Percentiles rank a stretch among this genome's conserved stretches.
Evolutionary conservation across 768 basidiomycete genomes (phyloP).

Genomic region (Amanita rubescens): DNA sequence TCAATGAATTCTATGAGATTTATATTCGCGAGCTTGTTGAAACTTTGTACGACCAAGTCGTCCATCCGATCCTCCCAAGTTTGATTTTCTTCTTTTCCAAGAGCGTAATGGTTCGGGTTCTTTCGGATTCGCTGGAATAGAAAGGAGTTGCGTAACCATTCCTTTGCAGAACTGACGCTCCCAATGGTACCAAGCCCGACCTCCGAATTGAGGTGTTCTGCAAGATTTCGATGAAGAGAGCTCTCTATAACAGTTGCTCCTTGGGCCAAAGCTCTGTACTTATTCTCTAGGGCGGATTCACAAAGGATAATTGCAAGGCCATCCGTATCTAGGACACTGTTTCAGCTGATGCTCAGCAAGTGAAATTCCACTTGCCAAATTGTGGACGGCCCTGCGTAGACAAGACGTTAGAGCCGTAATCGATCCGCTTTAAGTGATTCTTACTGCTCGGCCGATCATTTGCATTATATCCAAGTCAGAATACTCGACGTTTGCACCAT

Average conservation of each 20-base stretch:
- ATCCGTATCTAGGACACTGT: conserved; percentile 52
- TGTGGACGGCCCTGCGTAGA: conserved; percentile 75
- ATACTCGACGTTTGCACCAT: conserved; percentile 67
- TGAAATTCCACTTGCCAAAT: conserved; percentile 47
- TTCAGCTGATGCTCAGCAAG: neutral
- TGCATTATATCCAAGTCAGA: conserved; percentile 91
- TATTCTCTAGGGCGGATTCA: conserved; percentile 60
- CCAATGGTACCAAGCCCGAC: conserved; percentile 83
- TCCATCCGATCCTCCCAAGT: conserved; percentile 69
- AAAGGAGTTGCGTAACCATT: conserved; percentile 83
- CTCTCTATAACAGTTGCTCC: conserved; percentile 81
- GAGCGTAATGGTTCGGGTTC: conserved; percentile 73
- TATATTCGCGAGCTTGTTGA: conserved; percentile 51
- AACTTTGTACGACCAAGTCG: conserved; percentile 63
- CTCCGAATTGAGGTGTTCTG: conserved; percentile 93
- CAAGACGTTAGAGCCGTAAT: neutral
- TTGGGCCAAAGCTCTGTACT: conserved; percentile 63
- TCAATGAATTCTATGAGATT: conserved; percentile 46
- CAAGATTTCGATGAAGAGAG: conserved; percentile 71
- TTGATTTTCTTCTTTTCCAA: conserved; percentile 46
- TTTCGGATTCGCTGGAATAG: conserved; percentile 78
- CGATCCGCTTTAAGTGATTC: neutral
- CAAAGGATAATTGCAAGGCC: conserved; percentile 83
- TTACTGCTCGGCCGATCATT: conserved; percentile 91
- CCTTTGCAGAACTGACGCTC: conserved; percentile 57